Percentiles rank a stretch among this genome's conserved stretches.
These are phyloP conservation scores for Aristolochia fimbriata DNA, from an alignment of 164 flowering plant species.

Conservation along the genomic window DNA sequence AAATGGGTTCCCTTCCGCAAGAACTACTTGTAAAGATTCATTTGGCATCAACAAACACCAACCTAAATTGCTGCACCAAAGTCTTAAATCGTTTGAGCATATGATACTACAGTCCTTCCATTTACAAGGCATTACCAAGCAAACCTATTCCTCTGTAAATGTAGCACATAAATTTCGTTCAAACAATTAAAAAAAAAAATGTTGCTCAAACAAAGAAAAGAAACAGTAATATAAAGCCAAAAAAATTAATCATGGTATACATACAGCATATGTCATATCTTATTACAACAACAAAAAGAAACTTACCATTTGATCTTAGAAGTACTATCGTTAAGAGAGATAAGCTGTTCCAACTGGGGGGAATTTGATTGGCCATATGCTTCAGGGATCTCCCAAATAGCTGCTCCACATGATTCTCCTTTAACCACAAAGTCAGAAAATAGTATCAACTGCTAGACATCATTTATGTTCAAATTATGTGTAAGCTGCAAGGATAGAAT, in stretches of 20 bases:
- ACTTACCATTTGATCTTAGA: constrained; percentile 69
- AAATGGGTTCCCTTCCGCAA: too few relatives aligned
- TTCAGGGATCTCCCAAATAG: constrained; percentile 96
- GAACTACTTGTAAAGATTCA: too few relatives aligned
- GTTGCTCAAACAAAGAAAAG: too few relatives aligned
- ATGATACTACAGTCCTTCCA: too few relatives aligned
- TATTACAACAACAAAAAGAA: neutral
- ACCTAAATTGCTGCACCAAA: too few relatives aligned
- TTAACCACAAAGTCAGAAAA: constrained; percentile 12
- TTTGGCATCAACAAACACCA: too few relatives aligned
- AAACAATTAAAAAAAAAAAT: too few relatives aligned
- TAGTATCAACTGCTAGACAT: neutral
- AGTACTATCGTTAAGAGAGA: constrained; percentile 68
- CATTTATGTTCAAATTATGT: neutral
- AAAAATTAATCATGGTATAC: neutral
- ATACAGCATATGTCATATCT: neutral
- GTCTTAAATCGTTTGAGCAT: too few relatives aligned
- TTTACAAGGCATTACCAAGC: too few relatives aligned
- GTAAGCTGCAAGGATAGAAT: too few relatives aligned
- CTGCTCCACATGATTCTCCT: constrained; percentile 92
- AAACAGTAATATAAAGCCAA: neutral
- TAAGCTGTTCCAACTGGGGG: constrained; percentile 72
- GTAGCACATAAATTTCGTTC: too few relatives aligned
- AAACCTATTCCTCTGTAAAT: too few relatives aligned
- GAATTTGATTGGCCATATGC: constrained; percentile 78